phyloP scores from a whole-genome alignment of 768 basidiomycete species.

The Tubosaeta sp. region DNA sequence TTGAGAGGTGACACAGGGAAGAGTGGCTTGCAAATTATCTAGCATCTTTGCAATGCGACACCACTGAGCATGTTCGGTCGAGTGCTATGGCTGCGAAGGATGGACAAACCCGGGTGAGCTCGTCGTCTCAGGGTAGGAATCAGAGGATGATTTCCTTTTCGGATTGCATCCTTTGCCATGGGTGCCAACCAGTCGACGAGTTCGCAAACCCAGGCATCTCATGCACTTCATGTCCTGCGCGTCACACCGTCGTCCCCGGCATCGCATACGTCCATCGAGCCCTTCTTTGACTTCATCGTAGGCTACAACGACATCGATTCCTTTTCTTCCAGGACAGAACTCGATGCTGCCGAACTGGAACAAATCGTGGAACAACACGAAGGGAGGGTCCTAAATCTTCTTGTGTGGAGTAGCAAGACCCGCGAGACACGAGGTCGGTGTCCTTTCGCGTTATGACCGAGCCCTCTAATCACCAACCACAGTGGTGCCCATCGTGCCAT shows the following conservation, averaged over 20 bases:
- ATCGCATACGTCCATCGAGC: slow-evolving; percentile 76
- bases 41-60: no score
- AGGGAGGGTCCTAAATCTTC: slow-evolving; percentile 59
- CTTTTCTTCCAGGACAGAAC: slow-evolving; percentile 40
- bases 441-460: background rate
- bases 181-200: slow-evolving; percentile 71
- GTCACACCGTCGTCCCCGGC: slow-evolving; percentile 90
- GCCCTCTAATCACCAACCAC: slow-evolving; percentile 1
- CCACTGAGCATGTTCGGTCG: no score
- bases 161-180: slow-evolving; percentile 37
- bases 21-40: no score
- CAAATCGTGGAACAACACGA: slow-evolving; percentile 82
- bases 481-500: slow-evolving; percentile 86
- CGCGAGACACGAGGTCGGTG: slow-evolving; percentile 62
- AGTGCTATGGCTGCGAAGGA: no score
- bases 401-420: slow-evolving; percentile 83
- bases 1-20: no score
- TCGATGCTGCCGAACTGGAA: slow-evolving; percentile 71
- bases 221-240: slow-evolving; percentile 81
- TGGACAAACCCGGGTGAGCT: no score
- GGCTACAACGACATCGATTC: slow-evolving; percentile 75
- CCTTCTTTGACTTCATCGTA: slow-evolving; percentile 96
- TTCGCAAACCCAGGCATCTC: slow-evolving; percentile 31
- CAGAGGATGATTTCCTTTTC: no score
- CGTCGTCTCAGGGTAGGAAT: no score